phyloP scores from a whole-genome alignment of 1,284 basidiomycete genomes.

The Coniophora puteana region DNA sequence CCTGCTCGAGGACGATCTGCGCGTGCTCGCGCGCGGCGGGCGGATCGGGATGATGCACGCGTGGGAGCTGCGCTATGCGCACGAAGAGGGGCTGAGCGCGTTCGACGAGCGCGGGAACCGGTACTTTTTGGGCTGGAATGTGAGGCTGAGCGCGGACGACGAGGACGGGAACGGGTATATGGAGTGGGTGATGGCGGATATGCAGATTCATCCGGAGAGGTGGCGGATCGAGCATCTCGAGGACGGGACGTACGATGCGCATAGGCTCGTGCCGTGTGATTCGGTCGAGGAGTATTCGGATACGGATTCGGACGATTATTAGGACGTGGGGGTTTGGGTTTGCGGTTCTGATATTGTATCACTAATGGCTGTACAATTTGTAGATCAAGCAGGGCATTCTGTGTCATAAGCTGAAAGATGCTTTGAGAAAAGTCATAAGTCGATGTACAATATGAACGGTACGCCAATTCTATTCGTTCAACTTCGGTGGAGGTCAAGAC shows the following conservation, averaged over 20 bases:
- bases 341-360: too few relatives aligned
- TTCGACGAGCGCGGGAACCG: constrained; percentile 35
- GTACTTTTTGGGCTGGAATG: constrained; percentile 65
- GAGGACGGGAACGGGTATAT: constrained; percentile 50
- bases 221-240: constrained; percentile 42
- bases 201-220: constrained; percentile 42
- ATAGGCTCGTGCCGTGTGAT: constrained; percentile 39
- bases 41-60: constrained; percentile 53
- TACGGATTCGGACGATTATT: constrained; percentile 51
- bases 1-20: constrained; percentile 33
- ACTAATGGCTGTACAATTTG: too few relatives aligned
- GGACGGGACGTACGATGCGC: constrained; percentile 41
- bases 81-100: constrained; percentile 46
- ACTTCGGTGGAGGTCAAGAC: too few relatives aligned
- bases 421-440: too few relatives aligned
- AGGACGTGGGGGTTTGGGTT: constrained; percentile 12
- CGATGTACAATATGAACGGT: too few relatives aligned
- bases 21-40: constrained; percentile 58
- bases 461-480: too few relatives aligned
- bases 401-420: too few relatives aligned
- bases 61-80: constrained; percentile 53
- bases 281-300: constrained; percentile 43
- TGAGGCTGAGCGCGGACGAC: constrained; percentile 45
- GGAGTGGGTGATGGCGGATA: constrained; percentile 43
- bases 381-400: too few relatives aligned